Conservation (phyloP, 83 land plant genomes). For the Diphasiastrum complanatum region DNA sequence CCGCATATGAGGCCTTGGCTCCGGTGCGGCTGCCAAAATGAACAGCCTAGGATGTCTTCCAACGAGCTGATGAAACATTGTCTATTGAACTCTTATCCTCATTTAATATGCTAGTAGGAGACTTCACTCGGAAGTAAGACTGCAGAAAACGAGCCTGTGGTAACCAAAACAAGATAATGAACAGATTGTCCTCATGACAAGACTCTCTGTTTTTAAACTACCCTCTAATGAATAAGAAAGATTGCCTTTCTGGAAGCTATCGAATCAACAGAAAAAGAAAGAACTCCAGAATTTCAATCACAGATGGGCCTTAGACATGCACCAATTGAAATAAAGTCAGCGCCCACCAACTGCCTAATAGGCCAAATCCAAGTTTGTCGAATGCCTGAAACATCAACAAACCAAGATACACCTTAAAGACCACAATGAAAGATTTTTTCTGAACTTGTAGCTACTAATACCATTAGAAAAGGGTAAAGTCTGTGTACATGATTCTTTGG, state of each 20-base stretch:
- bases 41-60: too few relatives aligned
- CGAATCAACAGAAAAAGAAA: too few relatives aligned
- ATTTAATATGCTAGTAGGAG: conserved; percentile 6
- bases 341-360: conserved; percentile 63
- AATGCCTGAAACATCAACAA: conserved; percentile 29
- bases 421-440: background rate
- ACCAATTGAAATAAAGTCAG: conserved; percentile 76
- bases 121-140: conserved; percentile 1
- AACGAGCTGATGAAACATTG: too few relatives aligned
- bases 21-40: too few relatives aligned
- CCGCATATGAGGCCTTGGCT: too few relatives aligned
- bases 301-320: background rate
- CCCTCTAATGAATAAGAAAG: background rate
- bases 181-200: background rate
- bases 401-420: background rate
- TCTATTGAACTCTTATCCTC: too few relatives aligned
- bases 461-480: background rate
- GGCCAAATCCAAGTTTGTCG: conserved; percentile 42
- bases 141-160: conserved; percentile 11
- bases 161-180: background rate
- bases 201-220: background rate
- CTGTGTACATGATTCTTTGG: background rate
- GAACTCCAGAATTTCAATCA: too few relatives aligned
- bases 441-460: background rate
- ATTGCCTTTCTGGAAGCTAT: background rate